A percentile compares a stretch with the other conserved stretches of the same genome.
These are phyloP conservation scores for Vitis rupestris DNA, from an alignment of 164 flowering plant genomes.

Conservation along the genomic window DNA sequence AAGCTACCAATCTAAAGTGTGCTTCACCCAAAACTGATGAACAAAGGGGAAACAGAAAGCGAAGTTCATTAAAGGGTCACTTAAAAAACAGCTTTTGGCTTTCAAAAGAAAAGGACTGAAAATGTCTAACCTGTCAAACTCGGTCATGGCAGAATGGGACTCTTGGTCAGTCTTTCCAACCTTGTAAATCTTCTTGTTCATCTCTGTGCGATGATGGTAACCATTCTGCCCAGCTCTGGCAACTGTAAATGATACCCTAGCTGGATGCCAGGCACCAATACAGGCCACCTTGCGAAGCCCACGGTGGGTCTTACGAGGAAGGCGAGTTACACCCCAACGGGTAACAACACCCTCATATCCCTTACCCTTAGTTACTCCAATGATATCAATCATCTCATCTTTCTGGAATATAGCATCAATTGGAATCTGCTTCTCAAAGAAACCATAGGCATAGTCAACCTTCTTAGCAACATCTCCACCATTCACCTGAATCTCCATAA, in stretches of 20 bases:
- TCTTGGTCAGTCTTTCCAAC: constrained; percentile 65
- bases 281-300: constrained; percentile 77
- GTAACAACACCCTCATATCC: constrained; percentile 86
- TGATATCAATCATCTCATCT: constrained; percentile 79
- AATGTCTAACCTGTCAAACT: constrained; percentile 47
- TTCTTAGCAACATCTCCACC: constrained; percentile 64
- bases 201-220: constrained; percentile 70
- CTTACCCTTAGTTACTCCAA: constrained; percentile 80
- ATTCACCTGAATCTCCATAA: constrained; percentile 80
- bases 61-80: neutral
- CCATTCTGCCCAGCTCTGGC: constrained; percentile 82
- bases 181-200: constrained; percentile 77
- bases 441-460: constrained; percentile 66
- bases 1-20: too few relatives aligned
- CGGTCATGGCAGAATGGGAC: constrained; percentile 60
- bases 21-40: too few relatives aligned
- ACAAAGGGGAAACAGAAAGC: too few relatives aligned
- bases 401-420: constrained; percentile 71
- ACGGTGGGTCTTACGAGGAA: constrained; percentile 73
- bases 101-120: constrained; percentile 1
- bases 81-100: neutral
- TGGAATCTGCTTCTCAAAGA: constrained; percentile 74
- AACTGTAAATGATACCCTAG: constrained; percentile 71
- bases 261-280: constrained; percentile 87
- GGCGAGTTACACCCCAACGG: constrained; percentile 80